Base-by-base conservation (phyloP, 805 yeast genomes). In the Candida sanyiensis region DNA sequence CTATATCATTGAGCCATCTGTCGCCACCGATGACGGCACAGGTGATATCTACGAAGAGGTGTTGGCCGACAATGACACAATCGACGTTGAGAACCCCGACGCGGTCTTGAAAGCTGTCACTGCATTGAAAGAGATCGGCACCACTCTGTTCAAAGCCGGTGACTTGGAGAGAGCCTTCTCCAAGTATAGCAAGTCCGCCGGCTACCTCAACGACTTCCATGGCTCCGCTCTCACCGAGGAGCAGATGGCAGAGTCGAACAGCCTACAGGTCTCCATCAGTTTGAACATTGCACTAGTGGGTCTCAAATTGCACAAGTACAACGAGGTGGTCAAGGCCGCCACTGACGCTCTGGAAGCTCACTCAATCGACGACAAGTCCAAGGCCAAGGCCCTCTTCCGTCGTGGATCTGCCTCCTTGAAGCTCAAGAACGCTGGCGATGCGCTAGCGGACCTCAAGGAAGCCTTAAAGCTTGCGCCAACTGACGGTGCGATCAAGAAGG, bases 341-440 rank as follows among this genome's bases (percentile, higher is more conserved):
- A 66, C 77, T 2, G 75, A 75, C 21, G 96, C 85, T 2, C 63
- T 85, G 27, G 82, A 74, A 37, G 72, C 70, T 19, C 81, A 75
- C 26, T 59, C 38, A 7, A 38, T 53, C 24, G 84, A 75, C 39
- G 82, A 74, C 28, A 73, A 78, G 45, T 77, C 87, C 17, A 74
- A 73, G 57, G 86, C 95, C 13, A 89, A 89, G 66, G 97, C 96
- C 0, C 64, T 75, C 31, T 89, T 80, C 67, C 80, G 97, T 59
- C 79, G 90, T 59, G 96, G 94, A 26, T 65, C 73, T 54, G 96
- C 93, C 2, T 72, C 77, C 52, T 61, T 75, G 43, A 61, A 72
- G 7, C 64, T 70, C 17, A 81, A 81, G 54, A 80, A 84, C 54
- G 80, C 77, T 38, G 90, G 81, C 22, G 72, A 67, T 41, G 95